phyloP scores from a whole-genome alignment of 352 stramenopile genomes.

The Detonula confervacea region DNA sequence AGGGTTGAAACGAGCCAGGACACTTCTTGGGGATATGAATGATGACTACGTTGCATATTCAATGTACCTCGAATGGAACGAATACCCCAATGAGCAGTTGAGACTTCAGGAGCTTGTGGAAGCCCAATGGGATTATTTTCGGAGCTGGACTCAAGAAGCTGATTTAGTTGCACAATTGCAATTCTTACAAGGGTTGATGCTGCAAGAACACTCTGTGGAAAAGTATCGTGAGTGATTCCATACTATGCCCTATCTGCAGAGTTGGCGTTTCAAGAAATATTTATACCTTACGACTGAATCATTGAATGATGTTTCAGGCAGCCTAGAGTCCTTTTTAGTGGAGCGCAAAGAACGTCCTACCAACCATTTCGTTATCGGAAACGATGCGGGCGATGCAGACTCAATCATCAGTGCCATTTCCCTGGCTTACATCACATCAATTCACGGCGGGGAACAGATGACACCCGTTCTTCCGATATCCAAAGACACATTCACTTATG shows the following conservation, averaged over 20 bases:
- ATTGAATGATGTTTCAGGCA: neutral
- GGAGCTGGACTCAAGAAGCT: conserved; percentile 39
- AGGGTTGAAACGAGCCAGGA: conserved; percentile 22
- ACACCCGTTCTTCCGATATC: conserved; percentile 67
- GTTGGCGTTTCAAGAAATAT: neutral
- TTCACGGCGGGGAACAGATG: conserved; percentile 25
- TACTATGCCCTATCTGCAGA: neutral
- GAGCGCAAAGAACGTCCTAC: conserved; percentile 43
- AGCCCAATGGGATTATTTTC: conserved; percentile 44
- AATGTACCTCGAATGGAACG: conserved; percentile 48
- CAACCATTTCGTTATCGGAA: conserved; percentile 47
- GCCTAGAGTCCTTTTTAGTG: conserved; percentile 39
- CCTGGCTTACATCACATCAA: conserved; percentile 47
- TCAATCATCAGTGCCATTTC: conserved; percentile 56
- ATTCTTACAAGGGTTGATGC: conserved; percentile 37
- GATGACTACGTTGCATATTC: conserved; percentile 53
- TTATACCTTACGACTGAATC: neutral
- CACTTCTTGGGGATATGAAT: conserved; percentile 53
- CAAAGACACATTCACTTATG: conserved; percentile 50
- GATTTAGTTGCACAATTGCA: conserved; percentile 41
- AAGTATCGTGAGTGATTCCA: conserved; percentile 18
- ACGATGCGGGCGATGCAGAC: conserved; percentile 60
- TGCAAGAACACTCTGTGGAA: neutral
- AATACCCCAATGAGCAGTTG: conserved; percentile 36
- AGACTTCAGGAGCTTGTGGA: conserved; percentile 26